Conservation (phyloP, 2,329 filamentous ascomycete species). For the Colletotrichum graminicola region DNA sequence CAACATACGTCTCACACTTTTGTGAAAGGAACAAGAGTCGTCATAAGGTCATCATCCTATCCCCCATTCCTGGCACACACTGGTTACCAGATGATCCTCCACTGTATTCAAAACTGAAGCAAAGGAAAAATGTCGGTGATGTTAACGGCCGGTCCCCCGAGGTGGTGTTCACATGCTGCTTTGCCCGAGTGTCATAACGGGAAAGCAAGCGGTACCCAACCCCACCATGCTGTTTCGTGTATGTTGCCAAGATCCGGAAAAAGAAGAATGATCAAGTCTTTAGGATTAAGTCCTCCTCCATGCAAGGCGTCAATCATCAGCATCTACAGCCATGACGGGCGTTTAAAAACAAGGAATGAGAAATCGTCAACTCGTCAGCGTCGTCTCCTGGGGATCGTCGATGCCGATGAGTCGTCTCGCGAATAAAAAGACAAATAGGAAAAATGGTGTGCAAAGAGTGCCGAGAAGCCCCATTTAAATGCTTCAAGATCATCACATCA, state of each 20-base stretch:
- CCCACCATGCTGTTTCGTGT: slow-evolving; percentile 37
- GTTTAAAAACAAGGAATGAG: slow-evolving; percentile 51
- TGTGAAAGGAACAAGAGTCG: slow-evolving; percentile 49
- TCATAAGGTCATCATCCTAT: slow-evolving; percentile 49
- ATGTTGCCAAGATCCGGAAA: slow-evolving; percentile 38
- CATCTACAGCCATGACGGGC: slow-evolving; percentile 55
- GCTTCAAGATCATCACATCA: slow-evolving; percentile 33
- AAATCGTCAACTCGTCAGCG: slow-evolving; percentile 55
- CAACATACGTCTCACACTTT: slow-evolving; percentile 56
- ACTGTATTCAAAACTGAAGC: slow-evolving; percentile 35
- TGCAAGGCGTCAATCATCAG: slow-evolving; percentile 61
- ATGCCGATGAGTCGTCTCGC: slow-evolving; percentile 48
- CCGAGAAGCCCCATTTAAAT: slow-evolving; percentile 23
- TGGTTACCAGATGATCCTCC: slow-evolving; percentile 20
- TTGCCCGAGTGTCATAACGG: slow-evolving; percentile 40
- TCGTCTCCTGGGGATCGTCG: slow-evolving; percentile 46
- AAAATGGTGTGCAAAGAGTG: slow-evolving; percentile 40
- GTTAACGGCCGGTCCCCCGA: slow-evolving; percentile 27
- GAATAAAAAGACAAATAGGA: slow-evolving; percentile 47
- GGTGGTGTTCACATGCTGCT: slow-evolving; percentile 11
- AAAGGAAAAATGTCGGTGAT: slow-evolving; percentile 40
- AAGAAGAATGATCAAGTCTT: slow-evolving; percentile 37
- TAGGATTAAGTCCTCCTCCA: slow-evolving; percentile 48
- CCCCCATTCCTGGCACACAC: slow-evolving; percentile 43
- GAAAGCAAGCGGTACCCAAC: slow-evolving; percentile 10